Evolutionary conservation across 768 basidiomycete genomes (phyloP).

Genomic region (Russula foetens): DNA sequence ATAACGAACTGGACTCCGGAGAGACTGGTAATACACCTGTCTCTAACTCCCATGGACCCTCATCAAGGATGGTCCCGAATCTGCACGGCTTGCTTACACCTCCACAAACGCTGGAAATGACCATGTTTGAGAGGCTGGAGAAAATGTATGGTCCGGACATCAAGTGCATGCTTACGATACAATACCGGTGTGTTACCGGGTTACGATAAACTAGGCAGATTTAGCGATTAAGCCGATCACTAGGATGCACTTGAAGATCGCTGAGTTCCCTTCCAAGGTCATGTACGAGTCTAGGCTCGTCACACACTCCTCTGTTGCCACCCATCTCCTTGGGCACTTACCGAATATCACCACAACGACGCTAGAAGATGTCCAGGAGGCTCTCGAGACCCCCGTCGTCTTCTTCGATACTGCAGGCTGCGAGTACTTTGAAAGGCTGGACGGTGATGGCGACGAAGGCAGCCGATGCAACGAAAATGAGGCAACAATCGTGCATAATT

Average conservation of each 20-base stretch:
- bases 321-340: conserved; percentile 65
- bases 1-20: not conserved
- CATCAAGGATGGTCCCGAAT: not conserved
- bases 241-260: conserved; percentile 86
- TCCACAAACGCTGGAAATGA: conserved; percentile 73
- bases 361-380: conserved; percentile 59
- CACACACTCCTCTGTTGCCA: conserved; percentile 63
- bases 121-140: conserved; percentile 89
- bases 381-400: conserved; percentile 68
- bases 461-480: conserved; percentile 95
- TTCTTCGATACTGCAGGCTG: conserved; percentile 95
- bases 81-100: conserved; percentile 34
- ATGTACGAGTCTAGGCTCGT: conserved; percentile 67
- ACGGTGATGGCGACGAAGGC: conserved; percentile 78
- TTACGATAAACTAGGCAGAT: not conserved
- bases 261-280: conserved; percentile 74
- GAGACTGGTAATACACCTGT: not conserved
- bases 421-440: conserved; percentile 82
- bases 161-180: conserved; percentile 82
- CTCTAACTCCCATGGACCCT: not conserved
- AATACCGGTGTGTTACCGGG: conserved; percentile 61
- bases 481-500: conserved; percentile 72
- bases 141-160: conserved; percentile 76
- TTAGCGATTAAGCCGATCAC: not conserved
- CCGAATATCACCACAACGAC: conserved; percentile 38